Conservation (phyloP, 75 land plant genomes). For the Selaginella tamariscina region DNA sequence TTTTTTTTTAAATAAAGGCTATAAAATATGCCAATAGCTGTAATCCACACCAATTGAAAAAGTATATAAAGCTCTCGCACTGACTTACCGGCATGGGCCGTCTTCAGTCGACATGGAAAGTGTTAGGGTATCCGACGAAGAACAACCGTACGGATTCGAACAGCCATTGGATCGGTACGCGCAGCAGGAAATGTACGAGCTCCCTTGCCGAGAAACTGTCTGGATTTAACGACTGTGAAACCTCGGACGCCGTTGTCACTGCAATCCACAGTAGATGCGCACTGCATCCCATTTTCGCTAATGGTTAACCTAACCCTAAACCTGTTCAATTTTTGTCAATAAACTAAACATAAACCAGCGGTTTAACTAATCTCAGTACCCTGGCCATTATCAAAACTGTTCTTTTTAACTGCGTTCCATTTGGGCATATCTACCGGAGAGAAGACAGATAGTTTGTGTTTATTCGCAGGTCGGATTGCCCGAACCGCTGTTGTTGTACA, state of each 20-base stretch:
- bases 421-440: neutral
- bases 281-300: neutral
- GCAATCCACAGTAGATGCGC: neutral
- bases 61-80: no score
- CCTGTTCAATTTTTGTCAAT: no score
- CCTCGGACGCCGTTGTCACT: neutral
- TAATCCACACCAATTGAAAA: neutral
- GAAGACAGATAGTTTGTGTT: neutral
- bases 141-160: neutral
- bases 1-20: no score
- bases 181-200: neutral
- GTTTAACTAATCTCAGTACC: no score
- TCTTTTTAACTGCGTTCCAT: no score
- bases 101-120: conserved; percentile 3
- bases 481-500: no score
- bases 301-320: neutral
- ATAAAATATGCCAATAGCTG: neutral
- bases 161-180: neutral
- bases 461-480: no score
- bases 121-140: neutral
- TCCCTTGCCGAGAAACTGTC: neutral
- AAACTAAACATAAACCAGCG: no score
- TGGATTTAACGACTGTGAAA: neutral
- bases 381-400: no score
- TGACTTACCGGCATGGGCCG: neutral